Conservation (phyloP, 257 asterid genomes). For the Osmanthus fragrans region DNA sequence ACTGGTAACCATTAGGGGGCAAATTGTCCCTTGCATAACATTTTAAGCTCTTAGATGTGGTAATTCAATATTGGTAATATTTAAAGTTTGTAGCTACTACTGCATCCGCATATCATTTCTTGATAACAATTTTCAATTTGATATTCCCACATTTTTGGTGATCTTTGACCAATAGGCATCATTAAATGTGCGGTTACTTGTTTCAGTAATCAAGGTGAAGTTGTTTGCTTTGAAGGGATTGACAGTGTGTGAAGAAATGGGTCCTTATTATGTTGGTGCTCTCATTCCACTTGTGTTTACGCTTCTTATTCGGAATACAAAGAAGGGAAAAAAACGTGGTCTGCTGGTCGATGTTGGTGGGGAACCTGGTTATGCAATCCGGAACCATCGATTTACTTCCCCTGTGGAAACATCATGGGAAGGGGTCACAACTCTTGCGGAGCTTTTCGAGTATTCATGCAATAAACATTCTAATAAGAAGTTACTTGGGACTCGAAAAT, state of each 20-base stretch:
- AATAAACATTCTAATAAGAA: slow-evolving; percentile 45
- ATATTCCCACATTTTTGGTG: slow-evolving; percentile 7
- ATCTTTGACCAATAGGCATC: slow-evolving; percentile 15
- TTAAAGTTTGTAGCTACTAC: slow-evolving; percentile 1
- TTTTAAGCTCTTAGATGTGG: neutral
- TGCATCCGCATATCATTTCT: slow-evolving; percentile 12
- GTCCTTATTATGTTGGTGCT: slow-evolving; percentile 68
- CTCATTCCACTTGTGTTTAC: slow-evolving; percentile 75
- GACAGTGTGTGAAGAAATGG: slow-evolving; percentile 50
- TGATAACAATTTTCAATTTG: slow-evolving; percentile 12
- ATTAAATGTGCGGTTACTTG: neutral
- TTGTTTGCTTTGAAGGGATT: slow-evolving; percentile 3
- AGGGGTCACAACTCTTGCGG: slow-evolving; percentile 90
- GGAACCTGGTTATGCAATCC: slow-evolving; percentile 69
- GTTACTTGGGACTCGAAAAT: slow-evolving; percentile 74
- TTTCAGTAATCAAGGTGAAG: neutral
- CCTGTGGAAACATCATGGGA: slow-evolving; percentile 96
- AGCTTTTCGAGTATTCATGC: slow-evolving; percentile 88
- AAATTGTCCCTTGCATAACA: neutral
- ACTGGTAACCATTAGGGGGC: no score
- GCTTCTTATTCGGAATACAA: slow-evolving; percentile 57
- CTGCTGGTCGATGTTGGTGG: slow-evolving; percentile 73
- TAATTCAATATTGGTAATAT: neutral
- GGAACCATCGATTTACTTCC: slow-evolving; percentile 60
- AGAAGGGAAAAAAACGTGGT: slow-evolving; percentile 74